Evolutionary conservation across 2,329 filamentous ascomycete species (phyloP).

Genomic region (Ophiosphaerella korrae): DNA sequence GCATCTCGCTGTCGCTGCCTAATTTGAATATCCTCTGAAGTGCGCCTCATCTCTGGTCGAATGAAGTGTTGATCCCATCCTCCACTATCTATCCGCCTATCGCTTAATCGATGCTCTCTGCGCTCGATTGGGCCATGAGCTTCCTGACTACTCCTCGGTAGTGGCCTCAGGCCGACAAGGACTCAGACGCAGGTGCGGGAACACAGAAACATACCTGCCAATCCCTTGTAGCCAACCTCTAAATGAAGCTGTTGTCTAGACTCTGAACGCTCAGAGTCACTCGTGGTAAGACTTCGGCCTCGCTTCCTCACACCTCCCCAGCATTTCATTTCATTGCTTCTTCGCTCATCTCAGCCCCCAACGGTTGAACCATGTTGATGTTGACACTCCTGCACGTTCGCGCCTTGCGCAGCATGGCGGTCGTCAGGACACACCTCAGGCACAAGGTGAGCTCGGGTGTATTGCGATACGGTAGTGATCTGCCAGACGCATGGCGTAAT

Average conservation of each 20-base stretch:
- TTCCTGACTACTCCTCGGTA: conserved; percentile 25
- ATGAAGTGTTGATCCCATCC: conserved; percentile 18
- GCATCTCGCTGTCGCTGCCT: conserved; percentile 25
- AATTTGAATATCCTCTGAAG: conserved; percentile 13
- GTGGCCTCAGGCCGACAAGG: conserved; percentile 17
- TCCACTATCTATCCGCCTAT: conserved; percentile 15
- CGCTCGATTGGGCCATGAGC: conserved; percentile 23
- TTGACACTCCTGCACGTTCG: conserved; percentile 16
- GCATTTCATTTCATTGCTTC: conserved; percentile 15
- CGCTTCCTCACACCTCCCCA: background rate
- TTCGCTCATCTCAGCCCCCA: conserved; percentile 26
- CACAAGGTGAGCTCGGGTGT: conserved; percentile 15
- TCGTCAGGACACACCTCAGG: conserved; percentile 18
- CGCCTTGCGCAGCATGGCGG: conserved; percentile 16
- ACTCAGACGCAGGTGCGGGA: conserved; percentile 34
- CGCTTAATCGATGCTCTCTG: conserved; percentile 12
- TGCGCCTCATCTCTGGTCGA: conserved; percentile 35
- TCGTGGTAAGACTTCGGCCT: background rate
- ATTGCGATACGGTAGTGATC: conserved; percentile 32
- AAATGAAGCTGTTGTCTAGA: conserved; percentile 2
- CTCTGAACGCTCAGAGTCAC: background rate
- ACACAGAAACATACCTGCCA: conserved; percentile 20
- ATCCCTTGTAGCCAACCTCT: conserved; percentile 19
- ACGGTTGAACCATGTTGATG: conserved; percentile 23
- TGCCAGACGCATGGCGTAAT: conserved; percentile 23